These are phyloP conservation scores for Pseudocercospora fijiensis DNA, from an alignment of 2,329 filamentous ascomycete species.

Conservation along the genomic window DNA sequence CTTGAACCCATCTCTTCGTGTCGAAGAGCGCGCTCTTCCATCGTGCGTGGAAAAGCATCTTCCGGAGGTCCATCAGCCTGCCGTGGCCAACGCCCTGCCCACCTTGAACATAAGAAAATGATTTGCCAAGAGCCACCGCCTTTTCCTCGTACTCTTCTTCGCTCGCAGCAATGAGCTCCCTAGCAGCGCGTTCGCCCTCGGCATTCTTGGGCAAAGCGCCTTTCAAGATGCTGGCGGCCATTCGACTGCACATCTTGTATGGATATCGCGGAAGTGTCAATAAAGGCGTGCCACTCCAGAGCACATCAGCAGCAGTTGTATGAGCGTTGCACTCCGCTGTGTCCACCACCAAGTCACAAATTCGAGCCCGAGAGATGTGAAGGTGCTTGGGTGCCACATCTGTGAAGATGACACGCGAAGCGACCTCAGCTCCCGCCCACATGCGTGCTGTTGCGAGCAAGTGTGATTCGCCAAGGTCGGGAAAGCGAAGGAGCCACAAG, in stretches of 20 bases:
- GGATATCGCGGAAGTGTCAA: slow-evolving; percentile 86
- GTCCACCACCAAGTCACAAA: slow-evolving; percentile 93
- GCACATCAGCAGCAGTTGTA: slow-evolving; percentile 91
- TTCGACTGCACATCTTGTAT: slow-evolving; percentile 99
- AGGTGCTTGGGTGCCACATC: slow-evolving; percentile 94
- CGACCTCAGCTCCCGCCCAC: slow-evolving; percentile 85
- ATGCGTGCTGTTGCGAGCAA: slow-evolving; percentile 73
- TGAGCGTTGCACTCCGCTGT: slow-evolving; percentile 98
- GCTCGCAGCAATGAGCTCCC: slow-evolving; percentile 72
- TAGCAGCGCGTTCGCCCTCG: slow-evolving; percentile 65
- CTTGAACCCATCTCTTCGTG: slow-evolving; percentile 83
- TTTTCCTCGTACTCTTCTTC: slow-evolving; percentile 83
- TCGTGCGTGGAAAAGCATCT: slow-evolving; percentile 76
- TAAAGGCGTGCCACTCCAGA: slow-evolving; percentile 94
- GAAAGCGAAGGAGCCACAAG: slow-evolving; percentile 95
- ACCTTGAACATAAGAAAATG: slow-evolving; percentile 58
- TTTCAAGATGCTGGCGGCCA: slow-evolving; percentile 91
- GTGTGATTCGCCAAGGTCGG: slow-evolving; percentile 85
- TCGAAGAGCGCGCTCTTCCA: slow-evolving; percentile 89
- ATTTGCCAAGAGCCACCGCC: slow-evolving; percentile 66
- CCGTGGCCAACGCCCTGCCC: slow-evolving; percentile 49
- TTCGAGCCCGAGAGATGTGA: slow-evolving; percentile 85
- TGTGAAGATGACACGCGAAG: slow-evolving; percentile 85
- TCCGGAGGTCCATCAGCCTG: slow-evolving; percentile 73
- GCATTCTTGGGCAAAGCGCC: slow-evolving; percentile 75